phyloP scores from a whole-genome alignment of 768 basidiomycete species.

The Amanita fuliginea region DNA sequence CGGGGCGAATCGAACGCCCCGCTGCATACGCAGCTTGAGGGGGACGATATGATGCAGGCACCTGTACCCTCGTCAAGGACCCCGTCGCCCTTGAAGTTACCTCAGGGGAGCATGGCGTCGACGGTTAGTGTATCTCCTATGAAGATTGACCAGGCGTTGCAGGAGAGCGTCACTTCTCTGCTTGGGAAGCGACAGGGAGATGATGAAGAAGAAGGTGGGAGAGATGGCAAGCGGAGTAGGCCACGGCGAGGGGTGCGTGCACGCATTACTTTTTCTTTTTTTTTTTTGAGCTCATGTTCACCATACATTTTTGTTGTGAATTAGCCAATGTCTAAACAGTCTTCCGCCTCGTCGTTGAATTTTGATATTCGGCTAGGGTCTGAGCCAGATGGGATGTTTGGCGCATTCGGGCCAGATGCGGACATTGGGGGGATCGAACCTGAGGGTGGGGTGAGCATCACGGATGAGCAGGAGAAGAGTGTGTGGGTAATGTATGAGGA shows the following conservation, averaged over 20 bases:
- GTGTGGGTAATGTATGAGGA: slow-evolving; percentile 60
- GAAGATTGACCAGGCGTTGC: slow-evolving; percentile 40
- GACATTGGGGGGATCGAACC: slow-evolving; percentile 1
- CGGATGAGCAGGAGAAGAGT: slow-evolving; percentile 26
- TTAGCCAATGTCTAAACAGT: slow-evolving; percentile 27
- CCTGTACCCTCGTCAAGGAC: slow-evolving; percentile 50
- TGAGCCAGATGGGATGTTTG: slow-evolving; percentile 11
- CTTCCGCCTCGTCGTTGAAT: slow-evolving; percentile 20
- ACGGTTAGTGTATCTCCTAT: slow-evolving; percentile 31
- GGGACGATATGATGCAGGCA: slow-evolving; percentile 14
- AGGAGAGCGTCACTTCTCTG: slow-evolving; percentile 58
- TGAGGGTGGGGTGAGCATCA: background rate
- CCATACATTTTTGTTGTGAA: background rate
- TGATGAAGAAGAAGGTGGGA: slow-evolving; percentile 23
- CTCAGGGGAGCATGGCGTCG: slow-evolving; percentile 15
- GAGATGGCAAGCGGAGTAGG: slow-evolving; percentile 26
- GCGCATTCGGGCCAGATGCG: slow-evolving; percentile 17
- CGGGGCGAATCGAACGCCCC: background rate
- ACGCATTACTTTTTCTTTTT: background rate
- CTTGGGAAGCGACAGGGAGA: slow-evolving; percentile 57
- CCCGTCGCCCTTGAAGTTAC: slow-evolving; percentile 43
- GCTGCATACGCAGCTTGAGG: slow-evolving; percentile 11
- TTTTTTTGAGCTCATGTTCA: background rate
- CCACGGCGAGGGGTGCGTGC: slow-evolving; percentile 19
- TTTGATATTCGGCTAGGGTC: slow-evolving; percentile 9